Evolutionary conservation across 164 flowering plant genomes (phyloP), one percentile per base, ranked within the genome.

Genomic region (Umbellularia californica): DNA sequence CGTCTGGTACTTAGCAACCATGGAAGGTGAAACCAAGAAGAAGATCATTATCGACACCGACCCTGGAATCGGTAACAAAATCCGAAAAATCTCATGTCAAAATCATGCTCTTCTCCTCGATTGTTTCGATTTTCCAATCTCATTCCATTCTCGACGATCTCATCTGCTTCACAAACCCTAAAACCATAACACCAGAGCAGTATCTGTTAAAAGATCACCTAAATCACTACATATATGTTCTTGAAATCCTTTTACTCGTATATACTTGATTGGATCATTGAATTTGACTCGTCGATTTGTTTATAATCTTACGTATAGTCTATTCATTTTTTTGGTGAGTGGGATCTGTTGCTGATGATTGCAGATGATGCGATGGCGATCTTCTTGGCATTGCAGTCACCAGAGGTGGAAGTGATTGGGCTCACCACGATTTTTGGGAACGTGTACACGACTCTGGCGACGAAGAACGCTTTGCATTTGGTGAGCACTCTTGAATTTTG

Each of bases 351-450:
- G 9, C 47, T 55, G 19, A 35, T 47, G 55, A 30, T n/a, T 22
- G 72, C 85, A 93, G 99, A 95, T 86, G 99, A 95, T 85, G 94
- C 97, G 62, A 89, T 93, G 99, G 98, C 99, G 14, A 95, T 95
- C 22, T 88, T 95, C 76, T 47, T 95, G 77, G 97, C 98, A 1
- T 74, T 95, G 50, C 76, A 75, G 70, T 90, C 93, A 15, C 97
- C 96, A 0, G 98, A 93, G 82, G 83, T 95, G 71, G 90, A 93
- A 52, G 93, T 95, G 71, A 87, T 95, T 76, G 99, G 96, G 33
- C 88, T 95, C 13, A 93, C 98, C 0, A 95, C 99, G 0, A 92
- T 92, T 6, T 95, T 70, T 68, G 98, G 99, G 60, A 95, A 95
- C 73, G 97, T 95, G 7, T 92, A 89, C 78, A 95, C 99, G 4